A percentile compares a stretch with the other conserved stretches of the same genome.
Conservation (phyloP, 495 filamentous ascomycete species). For the Penicillium riverlandense region DNA sequence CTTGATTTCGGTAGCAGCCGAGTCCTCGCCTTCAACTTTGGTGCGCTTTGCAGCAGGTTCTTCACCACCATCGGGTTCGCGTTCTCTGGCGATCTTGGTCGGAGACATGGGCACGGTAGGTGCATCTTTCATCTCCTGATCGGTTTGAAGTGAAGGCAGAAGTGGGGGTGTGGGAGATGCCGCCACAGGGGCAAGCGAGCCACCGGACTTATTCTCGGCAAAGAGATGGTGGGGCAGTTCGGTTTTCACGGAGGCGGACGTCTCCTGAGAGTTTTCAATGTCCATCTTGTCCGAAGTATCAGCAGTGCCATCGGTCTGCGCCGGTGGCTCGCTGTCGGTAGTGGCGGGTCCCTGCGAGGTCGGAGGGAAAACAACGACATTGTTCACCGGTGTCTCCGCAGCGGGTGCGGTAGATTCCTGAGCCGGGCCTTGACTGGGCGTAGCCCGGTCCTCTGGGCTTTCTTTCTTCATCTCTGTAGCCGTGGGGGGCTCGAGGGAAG, state of each 20-base stretch:
- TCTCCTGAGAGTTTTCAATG: slow-evolving; percentile 9
- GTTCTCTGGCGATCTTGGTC: slow-evolving; percentile 58
- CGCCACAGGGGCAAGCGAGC: slow-evolving; percentile 2
- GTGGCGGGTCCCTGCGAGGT: not conserved
- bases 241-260: slow-evolving; percentile 13
- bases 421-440: not conserved
- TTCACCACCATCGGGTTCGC: slow-evolving; percentile 62
- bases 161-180: not conserved
- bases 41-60: slow-evolving; percentile 72
- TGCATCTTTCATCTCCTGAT: slow-evolving; percentile 37
- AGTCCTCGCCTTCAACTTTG: slow-evolving; percentile 48
- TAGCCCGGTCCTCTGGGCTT: not conserved
- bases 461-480: not conserved
- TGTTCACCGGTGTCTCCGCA: not conserved
- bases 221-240: slow-evolving; percentile 32
- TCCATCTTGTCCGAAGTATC: slow-evolving; percentile 12
- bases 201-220: slow-evolving; percentile 3
- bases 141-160: slow-evolving; percentile 15
- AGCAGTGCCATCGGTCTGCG: slow-evolving; percentile 1
- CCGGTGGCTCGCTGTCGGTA: not conserved
- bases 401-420: not conserved
- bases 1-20: slow-evolving; percentile 25
- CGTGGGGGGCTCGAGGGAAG: too few relatives aligned
- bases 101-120: slow-evolving; percentile 33
- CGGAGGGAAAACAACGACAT: not conserved